Evolutionary conservation across 2,329 filamentous ascomycete species (phyloP).

Genomic region (Chaetomium sp.): DNA sequence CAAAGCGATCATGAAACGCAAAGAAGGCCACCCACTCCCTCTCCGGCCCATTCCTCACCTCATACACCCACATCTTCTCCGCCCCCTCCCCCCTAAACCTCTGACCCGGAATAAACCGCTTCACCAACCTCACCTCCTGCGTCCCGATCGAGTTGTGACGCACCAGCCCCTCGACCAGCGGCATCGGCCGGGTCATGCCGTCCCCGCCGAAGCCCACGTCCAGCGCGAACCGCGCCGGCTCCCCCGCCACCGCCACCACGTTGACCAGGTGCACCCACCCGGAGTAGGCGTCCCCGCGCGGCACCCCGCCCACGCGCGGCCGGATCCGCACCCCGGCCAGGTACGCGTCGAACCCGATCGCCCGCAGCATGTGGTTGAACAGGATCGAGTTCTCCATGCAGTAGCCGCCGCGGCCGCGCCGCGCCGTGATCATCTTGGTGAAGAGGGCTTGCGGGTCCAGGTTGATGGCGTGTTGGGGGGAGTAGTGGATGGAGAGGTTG

Average conservation of each 20-base stretch:
- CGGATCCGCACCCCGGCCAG: constrained; percentile 54
- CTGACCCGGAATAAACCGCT: constrained; percentile 23
- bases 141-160: constrained; percentile 53
- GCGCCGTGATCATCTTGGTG: constrained; percentile 50
- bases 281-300: constrained; percentile 43
- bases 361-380: constrained; percentile 43
- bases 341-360: constrained; percentile 35
- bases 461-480: constrained; percentile 41
- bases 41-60: constrained; percentile 54
- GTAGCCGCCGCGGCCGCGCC: constrained; percentile 56
- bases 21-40: constrained; percentile 63
- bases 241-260: constrained; percentile 56
- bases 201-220: constrained; percentile 69
- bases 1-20: constrained; percentile 62
- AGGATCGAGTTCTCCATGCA: constrained; percentile 62
- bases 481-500: constrained; percentile 58
- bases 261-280: constrained; percentile 40
- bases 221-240: constrained; percentile 47
- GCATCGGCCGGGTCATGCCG: constrained; percentile 53
- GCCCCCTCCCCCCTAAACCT: constrained; percentile 41
- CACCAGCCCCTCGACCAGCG: constrained; percentile 48
- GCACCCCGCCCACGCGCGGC: constrained; percentile 44
- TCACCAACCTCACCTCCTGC: constrained; percentile 41
- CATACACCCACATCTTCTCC: constrained; percentile 63
- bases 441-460: constrained; percentile 53